Evolutionary conservation across 2,329 filamentous ascomycete species (phyloP), one percentile per base, ranked within the genome.

Genomic region (Aspergillus ruber): DNA sequence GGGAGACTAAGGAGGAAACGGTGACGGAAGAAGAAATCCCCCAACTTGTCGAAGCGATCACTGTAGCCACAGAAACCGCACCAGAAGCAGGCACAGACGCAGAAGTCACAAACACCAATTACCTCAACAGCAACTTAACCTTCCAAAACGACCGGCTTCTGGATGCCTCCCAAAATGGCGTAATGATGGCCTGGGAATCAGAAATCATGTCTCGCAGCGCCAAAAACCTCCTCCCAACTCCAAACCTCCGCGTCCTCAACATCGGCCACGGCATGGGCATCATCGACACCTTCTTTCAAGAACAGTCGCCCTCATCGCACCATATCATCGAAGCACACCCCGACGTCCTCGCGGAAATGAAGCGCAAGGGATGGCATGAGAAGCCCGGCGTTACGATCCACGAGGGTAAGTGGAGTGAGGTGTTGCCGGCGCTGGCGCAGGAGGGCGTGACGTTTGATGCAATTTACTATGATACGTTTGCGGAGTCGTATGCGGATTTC

Each of bases 401-500:
- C 63, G 74, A 78, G 33, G 87, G 89, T 2, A 77, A 76, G 55
- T 95, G 90, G 90, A 90, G 95, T 67, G 86, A 93, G 50, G 71
- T 93, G 0, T 74, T 90, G 13, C 85, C 84, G 0, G 72, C 74
- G 44, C 73, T 95, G 6, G 71, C 91, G 1, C 79, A 81, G 50
- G 71, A 81, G 36, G 86, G 85, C 8, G 78, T 85, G 59, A 72
- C 82, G 10, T 90, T 91, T 61, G 88, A 95, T 63, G 88, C 85
- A 23, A 88, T 98, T 56, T 98, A 97, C 74, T 97, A 96, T 62
- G 93, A 98, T 64, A 98, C 93, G 0, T 97, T 97, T 67, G 93
- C 90, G 6, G 93, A 98, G 71, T 88, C 93, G 54, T 98, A 97
- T 69, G 75, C 77, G 2, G 87, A 91, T 65, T 81, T 97, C 23